Evolutionary conservation across 805 yeast species (phyloP).

Genomic region (Ogataea neopini): DNA sequence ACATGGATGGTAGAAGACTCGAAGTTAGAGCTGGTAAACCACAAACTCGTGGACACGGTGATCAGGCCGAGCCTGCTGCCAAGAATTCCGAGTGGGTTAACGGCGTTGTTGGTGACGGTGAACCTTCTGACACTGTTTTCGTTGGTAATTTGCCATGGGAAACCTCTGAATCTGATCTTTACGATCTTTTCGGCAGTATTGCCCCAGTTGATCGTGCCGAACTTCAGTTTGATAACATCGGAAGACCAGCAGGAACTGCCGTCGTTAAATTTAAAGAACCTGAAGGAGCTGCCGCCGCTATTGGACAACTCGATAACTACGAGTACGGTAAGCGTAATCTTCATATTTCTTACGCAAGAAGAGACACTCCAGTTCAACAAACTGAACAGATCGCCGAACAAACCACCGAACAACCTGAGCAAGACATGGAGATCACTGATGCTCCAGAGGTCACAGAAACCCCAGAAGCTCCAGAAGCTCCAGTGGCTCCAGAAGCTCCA

Average conservation of each 20-base stretch:
- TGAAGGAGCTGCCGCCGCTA: slow-evolving; percentile 72
- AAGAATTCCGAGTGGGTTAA: slow-evolving; percentile 61
- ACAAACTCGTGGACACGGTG: neutral
- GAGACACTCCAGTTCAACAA: slow-evolving; percentile 19
- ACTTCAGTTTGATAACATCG: slow-evolving; percentile 59
- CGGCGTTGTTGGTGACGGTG: slow-evolving; percentile 63
- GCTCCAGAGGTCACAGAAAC: slow-evolving; percentile 2
- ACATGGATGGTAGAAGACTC: slow-evolving; percentile 70
- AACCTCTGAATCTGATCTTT: slow-evolving; percentile 82
- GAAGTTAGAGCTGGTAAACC: slow-evolving; percentile 76
- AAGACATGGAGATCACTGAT: neutral
- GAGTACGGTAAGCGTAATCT: slow-evolving; percentile 82
- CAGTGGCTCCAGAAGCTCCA: slow-evolving; percentile 17
- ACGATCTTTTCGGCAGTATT: slow-evolving; percentile 81
- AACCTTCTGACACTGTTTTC: slow-evolving; percentile 59
- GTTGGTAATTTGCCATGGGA: slow-evolving; percentile 85
- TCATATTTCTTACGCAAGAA: slow-evolving; percentile 63
- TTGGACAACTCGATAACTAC: slow-evolving; percentile 73
- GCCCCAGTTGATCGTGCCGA: slow-evolving; percentile 79
- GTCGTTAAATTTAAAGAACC: slow-evolving; percentile 72
- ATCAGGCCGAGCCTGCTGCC: slow-evolving; percentile 19
- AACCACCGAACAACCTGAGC: neutral
- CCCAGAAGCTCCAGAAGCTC: slow-evolving; percentile 6
- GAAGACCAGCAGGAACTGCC: slow-evolving; percentile 81
- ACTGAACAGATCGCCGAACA: neutral